phyloP scores from a whole-genome alignment of 345 rosid species.

The Pugionium cornutum region DNA sequence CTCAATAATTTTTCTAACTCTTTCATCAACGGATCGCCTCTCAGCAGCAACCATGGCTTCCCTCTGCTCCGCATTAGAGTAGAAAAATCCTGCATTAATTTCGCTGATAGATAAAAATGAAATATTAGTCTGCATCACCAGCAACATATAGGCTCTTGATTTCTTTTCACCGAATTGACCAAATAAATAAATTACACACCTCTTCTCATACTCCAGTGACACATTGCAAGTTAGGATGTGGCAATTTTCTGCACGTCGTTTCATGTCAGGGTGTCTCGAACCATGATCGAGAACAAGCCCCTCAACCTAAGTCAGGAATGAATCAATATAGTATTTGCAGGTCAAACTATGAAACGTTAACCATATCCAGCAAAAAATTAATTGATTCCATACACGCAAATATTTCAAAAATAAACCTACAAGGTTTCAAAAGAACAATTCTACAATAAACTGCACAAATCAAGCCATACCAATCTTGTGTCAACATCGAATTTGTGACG shows the following conservation, averaged over 20 bases:
- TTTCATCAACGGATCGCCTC: conserved; percentile 82
- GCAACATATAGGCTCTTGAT: conserved; percentile 1
- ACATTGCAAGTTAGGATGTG: conserved; percentile 92
- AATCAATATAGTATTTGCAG: conserved; percentile 12
- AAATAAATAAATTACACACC: conserved; percentile 45
- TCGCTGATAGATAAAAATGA: conserved; percentile 52
- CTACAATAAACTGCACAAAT: not conserved
- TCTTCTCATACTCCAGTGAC: conserved; percentile 93
- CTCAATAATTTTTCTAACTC: conserved; percentile 76
- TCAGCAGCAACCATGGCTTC: conserved; percentile 94
- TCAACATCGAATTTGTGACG: conserved; percentile 97
- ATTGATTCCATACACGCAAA: not conserved
- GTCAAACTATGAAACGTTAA: conserved; percentile 2
- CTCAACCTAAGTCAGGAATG: conserved; percentile 64
- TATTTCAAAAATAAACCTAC: conserved; percentile 1
- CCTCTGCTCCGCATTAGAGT: conserved; percentile 94
- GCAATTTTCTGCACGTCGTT: conserved; percentile 93
- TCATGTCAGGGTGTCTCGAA: conserved; percentile 99
- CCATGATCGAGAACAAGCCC: conserved; percentile 99
- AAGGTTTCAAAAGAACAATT: not conserved
- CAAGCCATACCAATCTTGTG: conserved; percentile 69
- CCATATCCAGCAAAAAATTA: not conserved
- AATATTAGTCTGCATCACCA: conserved; percentile 14
- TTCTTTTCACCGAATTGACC: not conserved
- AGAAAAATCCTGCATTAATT: conserved; percentile 97